Conservation (phyloP, 2,329 filamentous ascomycete species). For the Cryphonectria radicalis region DNA sequence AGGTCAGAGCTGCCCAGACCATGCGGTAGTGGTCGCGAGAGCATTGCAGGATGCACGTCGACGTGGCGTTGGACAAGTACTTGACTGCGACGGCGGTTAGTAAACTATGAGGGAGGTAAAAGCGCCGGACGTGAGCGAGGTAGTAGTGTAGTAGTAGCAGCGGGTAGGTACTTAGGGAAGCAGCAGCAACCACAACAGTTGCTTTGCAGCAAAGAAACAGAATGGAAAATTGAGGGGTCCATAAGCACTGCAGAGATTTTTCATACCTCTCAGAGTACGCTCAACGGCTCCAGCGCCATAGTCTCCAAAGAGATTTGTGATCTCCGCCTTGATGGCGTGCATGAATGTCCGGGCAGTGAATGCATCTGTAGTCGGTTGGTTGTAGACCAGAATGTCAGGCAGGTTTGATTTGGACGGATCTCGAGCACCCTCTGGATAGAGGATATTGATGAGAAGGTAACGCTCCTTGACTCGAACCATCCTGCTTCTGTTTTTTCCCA, state of each 20-base stretch:
- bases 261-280: slow-evolving; percentile 68
- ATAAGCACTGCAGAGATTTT: neutral
- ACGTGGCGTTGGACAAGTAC: slow-evolving; percentile 90
- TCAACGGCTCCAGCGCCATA: slow-evolving; percentile 80
- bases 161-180: neutral
- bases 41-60: slow-evolving; percentile 87
- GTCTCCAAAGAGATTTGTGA: slow-evolving; percentile 81
- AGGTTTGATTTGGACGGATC: slow-evolving; percentile 43
- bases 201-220: slow-evolving; percentile 2
- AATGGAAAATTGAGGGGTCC: neutral
- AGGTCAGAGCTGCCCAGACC: slow-evolving; percentile 87
- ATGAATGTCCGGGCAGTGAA: slow-evolving; percentile 70
- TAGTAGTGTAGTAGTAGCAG: neutral
- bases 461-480: slow-evolving; percentile 98
- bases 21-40: slow-evolving; percentile 82
- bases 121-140: neutral
- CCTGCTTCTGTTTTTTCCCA: slow-evolving; percentile 27
- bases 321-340: slow-evolving; percentile 70
- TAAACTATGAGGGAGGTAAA: slow-evolving; percentile 12
- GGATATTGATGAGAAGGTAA: slow-evolving; percentile 91
- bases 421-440: slow-evolving; percentile 71
- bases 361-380: slow-evolving; percentile 75
- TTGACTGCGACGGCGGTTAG: slow-evolving; percentile 66
- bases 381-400: slow-evolving; percentile 71
- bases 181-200: neutral